A percentile compares a stretch with the other conserved stretches of the same genome.
Evolutionary conservation across 2,329 filamentous ascomycete genomes (phyloP).

Genomic region (Phaeoacremonium minimum): DNA sequence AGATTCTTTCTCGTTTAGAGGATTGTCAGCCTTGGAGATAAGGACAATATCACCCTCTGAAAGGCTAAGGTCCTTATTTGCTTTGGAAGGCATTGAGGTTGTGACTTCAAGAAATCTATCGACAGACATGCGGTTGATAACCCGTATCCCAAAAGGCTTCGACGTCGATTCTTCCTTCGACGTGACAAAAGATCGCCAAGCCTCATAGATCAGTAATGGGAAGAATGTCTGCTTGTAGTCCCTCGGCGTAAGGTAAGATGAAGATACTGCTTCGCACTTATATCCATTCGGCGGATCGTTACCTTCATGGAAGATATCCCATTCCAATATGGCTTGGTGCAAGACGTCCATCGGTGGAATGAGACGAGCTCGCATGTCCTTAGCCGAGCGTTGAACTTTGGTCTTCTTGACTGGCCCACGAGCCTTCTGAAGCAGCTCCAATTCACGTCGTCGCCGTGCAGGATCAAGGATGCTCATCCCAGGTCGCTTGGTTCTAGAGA

Average conservation of each 20-base stretch:
- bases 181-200: constrained; percentile 91
- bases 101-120: constrained; percentile 92
- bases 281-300: constrained; percentile 78
- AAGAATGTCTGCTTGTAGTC: constrained; percentile 89
- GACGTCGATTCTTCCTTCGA: constrained; percentile 80
- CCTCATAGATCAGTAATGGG: constrained; percentile 84
- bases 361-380: constrained; percentile 90
- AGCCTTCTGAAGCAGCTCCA: constrained; percentile 49
- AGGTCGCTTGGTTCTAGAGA: background rate
- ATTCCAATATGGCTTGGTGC: constrained; percentile 81
- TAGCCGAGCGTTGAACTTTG: constrained; percentile 74
- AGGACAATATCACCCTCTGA: constrained; percentile 86
- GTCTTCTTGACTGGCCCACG: constrained; percentile 79
- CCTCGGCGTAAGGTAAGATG: constrained; percentile 69
- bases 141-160: constrained; percentile 80
- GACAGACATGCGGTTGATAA: constrained; percentile 82
- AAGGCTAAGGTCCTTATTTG: constrained; percentile 68
- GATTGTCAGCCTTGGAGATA: constrained; percentile 69
- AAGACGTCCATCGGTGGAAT: constrained; percentile 83
- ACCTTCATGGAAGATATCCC: constrained; percentile 91
- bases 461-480: constrained; percentile 31
- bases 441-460: constrained; percentile 37
- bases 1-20: constrained; percentile 59
- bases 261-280: constrained; percentile 70
- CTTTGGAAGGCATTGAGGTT: constrained; percentile 68